Percentiles rank a stretch among this genome's conserved stretches.
Evolutionary conservation across 208 protist genomes (phyloP).

Genomic region (Blechomonas ayalai): DNA sequence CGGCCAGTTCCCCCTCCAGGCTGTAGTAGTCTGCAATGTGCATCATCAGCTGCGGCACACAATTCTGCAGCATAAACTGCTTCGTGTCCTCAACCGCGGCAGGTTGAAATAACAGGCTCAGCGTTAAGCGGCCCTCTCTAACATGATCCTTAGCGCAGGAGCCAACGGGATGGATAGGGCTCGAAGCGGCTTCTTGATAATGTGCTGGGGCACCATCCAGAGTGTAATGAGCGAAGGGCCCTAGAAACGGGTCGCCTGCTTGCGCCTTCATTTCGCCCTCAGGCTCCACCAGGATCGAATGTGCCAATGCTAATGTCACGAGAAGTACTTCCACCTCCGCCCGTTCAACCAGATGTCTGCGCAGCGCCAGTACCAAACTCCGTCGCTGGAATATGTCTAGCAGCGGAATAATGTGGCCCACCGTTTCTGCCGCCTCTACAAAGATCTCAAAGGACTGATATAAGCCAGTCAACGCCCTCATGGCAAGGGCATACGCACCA

Average conservation of each 20-base stretch:
- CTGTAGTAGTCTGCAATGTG: conserved; percentile 3
- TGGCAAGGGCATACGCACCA: conserved; percentile 29
- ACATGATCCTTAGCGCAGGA: no score
- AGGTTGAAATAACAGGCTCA: not conserved
- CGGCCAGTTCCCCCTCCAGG: not conserved
- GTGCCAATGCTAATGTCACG: conserved; percentile 29
- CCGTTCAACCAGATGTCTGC: conserved; percentile 20
- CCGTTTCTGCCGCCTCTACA: conserved; percentile 22
- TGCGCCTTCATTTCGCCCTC: not conserved
- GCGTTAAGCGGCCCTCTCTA: not conserved
- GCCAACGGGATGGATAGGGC: no score
- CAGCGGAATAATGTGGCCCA: conserved; percentile 31
- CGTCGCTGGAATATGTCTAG: conserved; percentile 55
- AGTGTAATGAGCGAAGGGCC: no score
- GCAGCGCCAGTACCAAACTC: conserved; percentile 31
- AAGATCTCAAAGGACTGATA: no score
- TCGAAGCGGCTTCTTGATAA: no score
- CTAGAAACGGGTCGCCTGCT: not conserved
- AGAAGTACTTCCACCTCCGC: conserved; percentile 23
- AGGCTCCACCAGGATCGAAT: conserved; percentile 9
- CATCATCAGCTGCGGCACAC: conserved; percentile 1
- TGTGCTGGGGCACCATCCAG: no score
- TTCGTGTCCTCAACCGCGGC: not conserved
- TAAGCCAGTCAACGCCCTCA: conserved; percentile 10
- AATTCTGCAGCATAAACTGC: conserved; percentile 7